phyloP scores from a whole-genome alignment of 441 rosid genomes.

The Croton laevigatus region DNA sequence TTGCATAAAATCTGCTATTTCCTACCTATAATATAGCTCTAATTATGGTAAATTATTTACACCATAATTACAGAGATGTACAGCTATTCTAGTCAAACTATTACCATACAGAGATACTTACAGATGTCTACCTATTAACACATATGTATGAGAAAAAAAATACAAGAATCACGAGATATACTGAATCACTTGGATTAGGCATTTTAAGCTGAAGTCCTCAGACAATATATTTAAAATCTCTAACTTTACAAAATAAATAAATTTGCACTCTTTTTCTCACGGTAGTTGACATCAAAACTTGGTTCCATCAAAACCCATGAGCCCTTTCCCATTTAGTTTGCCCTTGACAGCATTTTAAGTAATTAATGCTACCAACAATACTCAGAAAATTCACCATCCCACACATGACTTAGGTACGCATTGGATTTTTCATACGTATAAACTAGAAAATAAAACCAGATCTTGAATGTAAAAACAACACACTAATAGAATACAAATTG shows the following conservation, averaged over 20 bases:
- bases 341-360: background rate
- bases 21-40: no score
- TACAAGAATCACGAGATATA: background rate
- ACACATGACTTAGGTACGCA: background rate
- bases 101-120: no score
- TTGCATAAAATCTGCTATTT: no score
- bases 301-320: background rate
- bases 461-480: background rate
- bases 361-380: conserved; percentile 2
- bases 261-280: background rate
- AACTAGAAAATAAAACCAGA: conserved; percentile 6
- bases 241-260: background rate
- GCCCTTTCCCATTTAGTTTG: background rate
- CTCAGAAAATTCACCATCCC: background rate
- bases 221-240: background rate
- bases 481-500: background rate
- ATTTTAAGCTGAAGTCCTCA: background rate
- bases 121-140: no score
- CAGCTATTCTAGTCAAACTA: no score
- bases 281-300: conserved; percentile 1
- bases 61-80: no score
- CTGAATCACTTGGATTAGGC: background rate
- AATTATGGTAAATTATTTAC: no score
- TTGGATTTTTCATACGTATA: background rate
- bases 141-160: background rate